Evolutionary conservation across 345 rosid species (phyloP), one percentile per base, ranked within the genome.

Genomic region (Eucalyptus virginea): DNA sequence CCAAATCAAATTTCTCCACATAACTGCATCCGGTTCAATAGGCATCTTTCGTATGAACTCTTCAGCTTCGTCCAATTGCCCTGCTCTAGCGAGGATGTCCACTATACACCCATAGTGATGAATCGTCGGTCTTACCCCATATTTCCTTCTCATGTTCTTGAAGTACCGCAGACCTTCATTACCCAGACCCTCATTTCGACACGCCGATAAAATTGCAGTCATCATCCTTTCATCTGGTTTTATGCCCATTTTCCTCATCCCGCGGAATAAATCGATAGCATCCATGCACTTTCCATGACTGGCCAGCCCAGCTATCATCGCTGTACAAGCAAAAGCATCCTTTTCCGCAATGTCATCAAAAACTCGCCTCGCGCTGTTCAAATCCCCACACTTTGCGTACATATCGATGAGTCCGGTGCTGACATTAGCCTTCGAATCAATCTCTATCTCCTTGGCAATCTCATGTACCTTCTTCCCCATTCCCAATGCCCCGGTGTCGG

Each of bases 1-100:
- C 69, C 91, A 80, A 26, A 92, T 90, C 50, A 92, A 86, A n/a
- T 91, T 88, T 58, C 93, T 90, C 93, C 94, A 92, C 89, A 92
- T 92, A 50, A 90, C 89, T 7, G 90, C 90, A 87, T 90, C 90
- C 15, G 92, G 87, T 32, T 65, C 81, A 72, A 91, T 30, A 60
- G 91, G 90, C 92, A 92, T 91, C 26, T 87, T 89, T 49, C 80
- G 72, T 21, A 92, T 88, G 42, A 92, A 91, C 44, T 86, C 86
- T 88, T 67, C 91, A 26, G 90, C 94, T 28, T 77, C 91, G 7
- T 86, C 86, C 34, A 92, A 88, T 56, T 87, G 89, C 88, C 93
- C 89, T 4, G 89, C 86, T 62, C 93, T 88, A 19, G 93, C 94
- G 2, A 92, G 92, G 30, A 92, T 88, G 91, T 92, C 94, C n/a